phyloP scores from a whole-genome alignment of 257 asterid species.

The Paulownia fortunei region DNA sequence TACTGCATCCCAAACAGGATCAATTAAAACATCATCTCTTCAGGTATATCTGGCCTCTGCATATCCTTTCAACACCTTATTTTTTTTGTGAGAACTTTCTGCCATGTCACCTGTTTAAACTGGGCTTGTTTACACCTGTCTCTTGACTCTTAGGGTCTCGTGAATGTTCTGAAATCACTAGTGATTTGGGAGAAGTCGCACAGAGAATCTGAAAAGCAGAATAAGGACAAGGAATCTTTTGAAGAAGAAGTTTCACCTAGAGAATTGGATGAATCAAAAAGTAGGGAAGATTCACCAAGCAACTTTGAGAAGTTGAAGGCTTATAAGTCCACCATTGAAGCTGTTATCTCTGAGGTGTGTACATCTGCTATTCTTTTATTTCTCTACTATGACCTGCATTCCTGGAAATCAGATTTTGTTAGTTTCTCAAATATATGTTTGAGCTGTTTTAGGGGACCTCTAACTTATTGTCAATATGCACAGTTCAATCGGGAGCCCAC shows the following conservation, averaged over 20 bases:
- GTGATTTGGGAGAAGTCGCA: slow-evolving; percentile 88
- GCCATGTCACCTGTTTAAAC: slow-evolving; percentile 1
- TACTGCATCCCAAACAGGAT: slow-evolving; percentile 68
- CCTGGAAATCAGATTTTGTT: slow-evolving; percentile 18
- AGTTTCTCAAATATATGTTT: slow-evolving; percentile 28
- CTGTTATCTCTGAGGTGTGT: slow-evolving; percentile 84
- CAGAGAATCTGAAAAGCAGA: slow-evolving; percentile 60
- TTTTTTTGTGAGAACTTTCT: slow-evolving; percentile 29
- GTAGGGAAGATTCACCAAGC: slow-evolving; percentile 59
- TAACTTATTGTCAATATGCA: slow-evolving; percentile 37
- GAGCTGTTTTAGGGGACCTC: slow-evolving; percentile 22
- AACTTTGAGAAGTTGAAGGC: slow-evolving; percentile 74
- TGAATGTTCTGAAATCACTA: slow-evolving; percentile 79
- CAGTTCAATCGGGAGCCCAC: slow-evolving; percentile 91
- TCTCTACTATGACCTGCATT: slow-evolving; percentile 24
- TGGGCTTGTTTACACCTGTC: slow-evolving; percentile 29
- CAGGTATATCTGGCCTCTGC: slow-evolving; percentile 58
- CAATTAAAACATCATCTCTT: slow-evolving; percentile 82
- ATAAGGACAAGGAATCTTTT: slow-evolving; percentile 44
- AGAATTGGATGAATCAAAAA: slow-evolving; percentile 54
- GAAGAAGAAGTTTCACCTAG: slow-evolving; percentile 50
- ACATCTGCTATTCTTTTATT: slow-evolving; percentile 30
- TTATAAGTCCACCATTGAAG: slow-evolving; percentile 80
- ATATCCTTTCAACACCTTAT: slow-evolving; percentile 12
- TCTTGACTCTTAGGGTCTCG: slow-evolving; percentile 71